These are phyloP conservation scores for Cryptosporidium felis DNA, from an alignment of 169 alveolate genomes.

Conservation along the genomic window DNA sequence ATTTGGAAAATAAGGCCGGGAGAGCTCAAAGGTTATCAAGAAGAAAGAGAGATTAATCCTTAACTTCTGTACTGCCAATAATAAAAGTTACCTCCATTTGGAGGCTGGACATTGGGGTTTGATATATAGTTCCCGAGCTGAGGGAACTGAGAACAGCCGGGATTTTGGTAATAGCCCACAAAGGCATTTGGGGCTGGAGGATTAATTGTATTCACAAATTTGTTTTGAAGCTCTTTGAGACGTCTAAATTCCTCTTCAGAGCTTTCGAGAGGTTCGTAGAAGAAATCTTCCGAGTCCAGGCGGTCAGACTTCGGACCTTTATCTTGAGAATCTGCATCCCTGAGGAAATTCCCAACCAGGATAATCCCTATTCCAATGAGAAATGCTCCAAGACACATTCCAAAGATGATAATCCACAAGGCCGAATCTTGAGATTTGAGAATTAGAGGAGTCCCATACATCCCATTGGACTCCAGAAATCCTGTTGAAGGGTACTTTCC, in stretches of 20 bases:
- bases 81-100: too few relatives aligned
- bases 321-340: not conserved
- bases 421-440: conserved; percentile 16
- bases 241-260: conserved; percentile 15
- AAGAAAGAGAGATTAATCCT: not conserved
- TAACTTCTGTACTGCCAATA: too few relatives aligned
- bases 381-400: conserved; percentile 17
- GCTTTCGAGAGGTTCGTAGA: conserved; percentile 14
- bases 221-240: conserved; percentile 1
- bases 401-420: conserved; percentile 29
- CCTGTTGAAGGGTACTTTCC: conserved; percentile 45
- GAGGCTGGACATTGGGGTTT: too few relatives aligned
- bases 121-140: not conserved
- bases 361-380: conserved; percentile 19
- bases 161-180: not conserved
- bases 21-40: not conserved
- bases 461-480: conserved; percentile 5
- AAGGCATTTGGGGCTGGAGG: conserved; percentile 17
- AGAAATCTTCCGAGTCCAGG: conserved; percentile 15
- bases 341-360: not conserved
- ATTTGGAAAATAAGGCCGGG: not conserved
- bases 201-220: conserved; percentile 3
- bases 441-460: conserved; percentile 58
- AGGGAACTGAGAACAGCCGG: not conserved
- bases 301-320: not conserved